These are phyloP conservation scores for Pseudofabraea citricarpa DNA, from an alignment of 2,329 filamentous ascomycete species.

Conservation along the genomic window DNA sequence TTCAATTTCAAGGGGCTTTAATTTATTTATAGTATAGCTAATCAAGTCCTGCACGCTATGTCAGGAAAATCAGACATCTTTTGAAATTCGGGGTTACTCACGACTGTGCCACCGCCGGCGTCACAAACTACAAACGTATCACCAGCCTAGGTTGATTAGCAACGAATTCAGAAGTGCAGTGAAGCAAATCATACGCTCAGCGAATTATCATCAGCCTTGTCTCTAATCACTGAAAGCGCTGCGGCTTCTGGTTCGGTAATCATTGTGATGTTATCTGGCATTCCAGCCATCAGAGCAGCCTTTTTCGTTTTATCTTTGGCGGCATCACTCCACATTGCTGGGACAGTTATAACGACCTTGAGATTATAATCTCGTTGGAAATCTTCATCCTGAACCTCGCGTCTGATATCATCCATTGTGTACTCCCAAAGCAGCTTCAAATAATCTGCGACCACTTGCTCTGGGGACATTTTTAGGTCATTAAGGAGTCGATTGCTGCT, in stretches of 20 bases:
- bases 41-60: constrained; percentile 19
- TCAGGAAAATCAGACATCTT: background rate
- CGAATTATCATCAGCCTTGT: background rate
- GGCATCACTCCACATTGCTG: constrained; percentile 1
- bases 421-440: background rate
- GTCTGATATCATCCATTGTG: background rate
- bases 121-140: no score
- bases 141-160: no score
- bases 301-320: background rate
- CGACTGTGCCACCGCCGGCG: constrained; percentile 23
- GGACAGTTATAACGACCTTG: background rate
- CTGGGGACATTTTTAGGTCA: background rate
- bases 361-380: background rate
- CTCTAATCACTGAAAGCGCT: background rate
- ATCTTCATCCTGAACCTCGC: background rate
- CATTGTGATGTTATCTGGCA: background rate
- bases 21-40: constrained; percentile 15
- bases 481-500: background rate
- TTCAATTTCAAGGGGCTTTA: constrained; percentile 13
- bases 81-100: background rate
- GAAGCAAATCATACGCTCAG: background rate
- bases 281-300: background rate
- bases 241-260: constrained; percentile 1
- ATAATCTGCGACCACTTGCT: background rate
- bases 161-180: no score